A percentile compares a stretch with the other conserved stretches of the same genome.
Evolutionary conservation across 805 yeast genomes (phyloP).

Genomic region (Saccharomyces paradoxus): DNA sequence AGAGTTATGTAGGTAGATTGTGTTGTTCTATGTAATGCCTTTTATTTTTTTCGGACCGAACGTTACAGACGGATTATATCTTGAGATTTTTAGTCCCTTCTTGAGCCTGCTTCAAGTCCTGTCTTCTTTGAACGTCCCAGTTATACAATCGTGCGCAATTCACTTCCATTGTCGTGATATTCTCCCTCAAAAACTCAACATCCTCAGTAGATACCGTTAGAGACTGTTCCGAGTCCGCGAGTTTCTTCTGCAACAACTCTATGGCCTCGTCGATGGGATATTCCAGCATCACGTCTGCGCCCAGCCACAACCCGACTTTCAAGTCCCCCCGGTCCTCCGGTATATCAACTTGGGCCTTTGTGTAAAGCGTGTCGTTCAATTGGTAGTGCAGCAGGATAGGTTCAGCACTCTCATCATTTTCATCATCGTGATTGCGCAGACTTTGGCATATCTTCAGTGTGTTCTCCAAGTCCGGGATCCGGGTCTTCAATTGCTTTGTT

Average conservation of each 20-base stretch:
- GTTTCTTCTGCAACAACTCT: constrained; percentile 53
- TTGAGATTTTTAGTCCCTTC: constrained; percentile 33
- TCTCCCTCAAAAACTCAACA: constrained; percentile 79
- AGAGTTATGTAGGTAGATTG: neutral
- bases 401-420: constrained; percentile 31
- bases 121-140: constrained; percentile 78
- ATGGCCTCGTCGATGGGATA: constrained; percentile 86
- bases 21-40: neutral
- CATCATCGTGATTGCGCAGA: constrained; percentile 38
- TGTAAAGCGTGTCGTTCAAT: constrained; percentile 84
- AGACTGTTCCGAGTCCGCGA: constrained; percentile 53
- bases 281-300: constrained; percentile 96
- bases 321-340: constrained; percentile 29
- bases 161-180: constrained; percentile 95
- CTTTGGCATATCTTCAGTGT: constrained; percentile 67
- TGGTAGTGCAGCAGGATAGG: constrained; percentile 74
- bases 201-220: constrained; percentile 68
- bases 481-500: constrained; percentile 31
- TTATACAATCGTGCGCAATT: constrained; percentile 88
- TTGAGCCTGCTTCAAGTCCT: constrained; percentile 37
- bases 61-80: constrained; percentile 6
- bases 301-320: constrained; percentile 86
- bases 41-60: neutral
- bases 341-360: constrained; percentile 66
- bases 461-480: constrained; percentile 88